phyloP scores from a whole-genome alignment of 176 grass and related monocot genomes.

The Phoenix roebelenii region DNA sequence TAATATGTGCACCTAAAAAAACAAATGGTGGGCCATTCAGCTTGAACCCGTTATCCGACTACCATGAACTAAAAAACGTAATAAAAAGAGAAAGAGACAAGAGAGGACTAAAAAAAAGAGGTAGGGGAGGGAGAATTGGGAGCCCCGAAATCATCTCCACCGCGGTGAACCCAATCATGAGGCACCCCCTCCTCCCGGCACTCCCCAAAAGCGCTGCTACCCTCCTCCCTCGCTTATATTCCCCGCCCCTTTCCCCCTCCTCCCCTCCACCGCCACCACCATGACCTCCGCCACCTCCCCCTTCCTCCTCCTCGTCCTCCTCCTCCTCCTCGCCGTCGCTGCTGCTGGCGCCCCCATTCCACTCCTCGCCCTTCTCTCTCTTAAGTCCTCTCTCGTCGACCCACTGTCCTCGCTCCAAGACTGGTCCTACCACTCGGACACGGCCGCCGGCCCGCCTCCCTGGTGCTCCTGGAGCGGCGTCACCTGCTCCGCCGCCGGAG shows the following conservation, averaged over 20 bases:
- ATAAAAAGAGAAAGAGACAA: too few species aligned
- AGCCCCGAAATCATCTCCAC: too few species aligned
- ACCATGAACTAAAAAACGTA: too few species aligned
- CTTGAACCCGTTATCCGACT: too few species aligned
- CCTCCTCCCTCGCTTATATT: conserved; percentile 26
- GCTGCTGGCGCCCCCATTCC: conserved; percentile 48
- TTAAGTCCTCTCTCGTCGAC: conserved; percentile 53
- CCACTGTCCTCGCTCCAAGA: conserved; percentile 36
- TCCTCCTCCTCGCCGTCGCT: conserved; percentile 26
- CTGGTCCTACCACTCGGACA: conserved; percentile 51
- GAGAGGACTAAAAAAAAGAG: too few species aligned
- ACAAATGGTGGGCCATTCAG: too few species aligned
- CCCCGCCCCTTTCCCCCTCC: conserved; percentile 29
- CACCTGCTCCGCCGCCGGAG: conserved; percentile 33
- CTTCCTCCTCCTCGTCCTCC: conserved; percentile 16
- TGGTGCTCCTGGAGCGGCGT: conserved; percentile 85
- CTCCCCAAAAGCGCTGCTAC: conserved; percentile 12
- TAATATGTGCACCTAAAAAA: too few species aligned
- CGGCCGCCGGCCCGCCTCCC: conserved; percentile 28
- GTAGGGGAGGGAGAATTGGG: too few species aligned
- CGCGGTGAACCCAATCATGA: too few species aligned
- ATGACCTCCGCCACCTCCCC: conserved; percentile 20
- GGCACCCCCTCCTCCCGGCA: too few species aligned
- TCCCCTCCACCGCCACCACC: conserved; percentile 1
- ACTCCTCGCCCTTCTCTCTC: conserved; percentile 53